Conservation (phyloP, 345 rosid genomes). For the Noccaea bulbosa region DNA sequence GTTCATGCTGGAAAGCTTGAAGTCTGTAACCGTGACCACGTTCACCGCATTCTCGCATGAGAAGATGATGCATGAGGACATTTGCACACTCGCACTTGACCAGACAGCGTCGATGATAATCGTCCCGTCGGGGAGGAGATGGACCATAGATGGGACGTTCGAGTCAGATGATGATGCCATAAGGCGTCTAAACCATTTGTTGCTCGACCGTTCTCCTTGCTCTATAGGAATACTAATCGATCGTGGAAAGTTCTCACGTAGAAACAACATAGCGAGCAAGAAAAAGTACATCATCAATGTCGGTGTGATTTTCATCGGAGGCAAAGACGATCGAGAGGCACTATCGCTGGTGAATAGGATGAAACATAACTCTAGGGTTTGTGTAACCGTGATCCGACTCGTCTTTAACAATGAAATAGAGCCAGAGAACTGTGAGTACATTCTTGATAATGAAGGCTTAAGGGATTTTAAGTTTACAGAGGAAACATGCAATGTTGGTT, state of each 20-base stretch:
- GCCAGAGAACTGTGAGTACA: slow-evolving; percentile 15
- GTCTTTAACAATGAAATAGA: not conserved
- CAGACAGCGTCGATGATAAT: slow-evolving; percentile 5
- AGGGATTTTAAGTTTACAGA: not conserved
- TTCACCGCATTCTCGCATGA: slow-evolving; percentile 25
- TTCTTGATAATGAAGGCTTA: slow-evolving; percentile 25
- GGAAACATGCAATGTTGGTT: not conserved
- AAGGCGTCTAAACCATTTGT: slow-evolving; percentile 5
- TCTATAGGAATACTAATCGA: slow-evolving; percentile 39
- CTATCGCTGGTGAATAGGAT: slow-evolving; percentile 29
- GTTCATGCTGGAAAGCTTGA: slow-evolving; percentile 24
- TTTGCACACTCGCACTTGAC: slow-evolving; percentile 35
- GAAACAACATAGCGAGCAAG: not conserved
- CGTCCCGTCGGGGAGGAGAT: slow-evolving; percentile 37
- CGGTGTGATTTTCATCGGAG: slow-evolving; percentile 32
- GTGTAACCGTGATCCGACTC: slow-evolving; percentile 17
- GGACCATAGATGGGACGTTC: slow-evolving; percentile 37
- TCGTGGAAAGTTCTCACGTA: slow-evolving; percentile 31
- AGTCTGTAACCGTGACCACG: not conserved
- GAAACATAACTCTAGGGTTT: slow-evolving; percentile 12
- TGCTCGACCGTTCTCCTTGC: slow-evolving; percentile 31
- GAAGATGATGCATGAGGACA: slow-evolving; percentile 34
- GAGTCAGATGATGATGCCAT: slow-evolving; percentile 30
- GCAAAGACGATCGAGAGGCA: slow-evolving; percentile 37
- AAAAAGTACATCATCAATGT: slow-evolving; percentile 7